Evolutionary conservation across 2,329 filamentous ascomycete genomes (phyloP).

Genomic region (Phaeosphaeria sp.): DNA sequence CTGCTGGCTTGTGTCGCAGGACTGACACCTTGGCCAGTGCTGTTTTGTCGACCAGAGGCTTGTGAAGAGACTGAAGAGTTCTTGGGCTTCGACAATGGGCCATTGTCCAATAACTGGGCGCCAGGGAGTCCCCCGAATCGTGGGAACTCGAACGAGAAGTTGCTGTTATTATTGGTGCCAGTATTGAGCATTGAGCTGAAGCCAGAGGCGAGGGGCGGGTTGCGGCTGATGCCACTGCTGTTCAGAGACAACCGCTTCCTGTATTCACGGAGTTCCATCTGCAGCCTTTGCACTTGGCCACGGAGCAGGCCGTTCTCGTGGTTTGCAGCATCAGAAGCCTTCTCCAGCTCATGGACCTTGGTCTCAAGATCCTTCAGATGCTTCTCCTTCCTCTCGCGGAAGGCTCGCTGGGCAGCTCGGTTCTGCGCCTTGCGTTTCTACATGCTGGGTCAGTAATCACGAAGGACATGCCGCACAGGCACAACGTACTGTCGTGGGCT

Average conservation of each 20-base stretch:
- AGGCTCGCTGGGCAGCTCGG: conserved; percentile 66
- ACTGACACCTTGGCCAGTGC: conserved; percentile 45
- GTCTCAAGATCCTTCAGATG: conserved; percentile 74
- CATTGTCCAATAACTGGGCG: conserved; percentile 60
- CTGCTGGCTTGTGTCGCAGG: conserved; percentile 40
- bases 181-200: conserved; percentile 55
- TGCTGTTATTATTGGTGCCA: conserved; percentile 73
- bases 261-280: conserved; percentile 85
- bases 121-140: conserved; percentile 81
- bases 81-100: conserved; percentile 47
- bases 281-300: conserved; percentile 87
- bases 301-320: conserved; percentile 85
- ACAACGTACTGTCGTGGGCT: conserved; percentile 87
- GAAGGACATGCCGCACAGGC: conserved; percentile 6
- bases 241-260: conserved; percentile 80
- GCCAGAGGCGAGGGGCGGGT: conserved; percentile 55
- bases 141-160: conserved; percentile 95
- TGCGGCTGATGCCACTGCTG: conserved; percentile 53
- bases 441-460: conserved; percentile 28
- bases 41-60: conserved; percentile 40
- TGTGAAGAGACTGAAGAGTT: conserved; percentile 28
- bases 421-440: conserved; percentile 90
- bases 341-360: conserved; percentile 72
- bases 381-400: conserved; percentile 69
- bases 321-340: conserved; percentile 80